Evolutionary conservation across 768 basidiomycete species (phyloP), one percentile per base, ranked within the genome.

Genomic region (Rhizopogon sp.): DNA sequence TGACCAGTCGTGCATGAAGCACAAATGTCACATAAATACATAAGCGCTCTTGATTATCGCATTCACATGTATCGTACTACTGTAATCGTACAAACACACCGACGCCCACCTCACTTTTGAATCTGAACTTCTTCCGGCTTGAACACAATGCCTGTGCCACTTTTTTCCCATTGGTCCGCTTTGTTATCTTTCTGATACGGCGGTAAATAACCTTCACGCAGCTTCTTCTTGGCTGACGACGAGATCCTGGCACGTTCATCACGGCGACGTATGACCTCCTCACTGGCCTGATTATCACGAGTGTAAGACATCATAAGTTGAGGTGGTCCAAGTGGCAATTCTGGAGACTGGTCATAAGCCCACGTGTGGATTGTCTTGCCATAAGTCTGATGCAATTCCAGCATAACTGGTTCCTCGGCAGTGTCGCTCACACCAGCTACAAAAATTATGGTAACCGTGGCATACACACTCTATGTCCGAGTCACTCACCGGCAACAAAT

Each of bases 281-380:
- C 65, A 49, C 14, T 70, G 67, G 47, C 70, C 60, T 77, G 72
- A 6, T 64, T 65, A 47, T 76, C 71, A 1, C 52, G 61, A 9
- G 75, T 75, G 59, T 72, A 74, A 20, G 72, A 66, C 71, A 77
- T 74, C 79, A 80, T 78, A 44, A 79, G 67, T 39, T 70, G 64
- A 2, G 78, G 79, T 1, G 75, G 77, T 16, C 77, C 78, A 41
- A 80, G 63, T 3, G 74, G 76, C 25, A 76, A 54, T 37, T 75
- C 73, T 0, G 76, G 72, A 56, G 72, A 56, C 33, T 64, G 66
- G 56, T 78, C 77, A 43, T 59, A 57, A 11, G 69, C 61, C 70
- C 75, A 75, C 10, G 71, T 73, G n/a, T 72, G 69, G 31, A 73
- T 66, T 4, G 70, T 65, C 67, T 79, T 81, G 40, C 77, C 80